A percentile compares a stretch with the other conserved stretches of the same genome.
These are phyloP conservation scores for Moesziomyces parantarcticus DNA, from an alignment of 1,284 basidiomycete genomes.

Conservation along the genomic window DNA sequence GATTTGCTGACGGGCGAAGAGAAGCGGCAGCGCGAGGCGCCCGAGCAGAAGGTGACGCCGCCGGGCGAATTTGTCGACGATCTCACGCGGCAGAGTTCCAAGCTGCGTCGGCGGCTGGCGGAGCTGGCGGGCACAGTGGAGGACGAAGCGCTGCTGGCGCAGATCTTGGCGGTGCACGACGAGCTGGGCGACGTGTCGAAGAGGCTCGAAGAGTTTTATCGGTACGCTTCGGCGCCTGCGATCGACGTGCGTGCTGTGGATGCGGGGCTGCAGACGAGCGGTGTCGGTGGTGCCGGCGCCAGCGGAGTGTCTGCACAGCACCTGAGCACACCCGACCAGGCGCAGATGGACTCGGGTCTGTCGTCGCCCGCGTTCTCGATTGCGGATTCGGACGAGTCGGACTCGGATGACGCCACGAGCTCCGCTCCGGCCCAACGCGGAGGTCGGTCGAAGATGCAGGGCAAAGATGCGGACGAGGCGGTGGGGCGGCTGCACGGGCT, in stretches of 20 bases:
- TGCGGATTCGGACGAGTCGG: conserved; percentile 55
- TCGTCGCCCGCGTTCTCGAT: conserved; percentile 58
- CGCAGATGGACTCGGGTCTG: conserved; percentile 30
- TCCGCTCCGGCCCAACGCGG: not conserved
- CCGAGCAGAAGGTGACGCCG: conserved; percentile 24
- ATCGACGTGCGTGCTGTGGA: conserved; percentile 10
- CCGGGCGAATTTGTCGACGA: conserved; percentile 53
- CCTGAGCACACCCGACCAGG: conserved; percentile 24
- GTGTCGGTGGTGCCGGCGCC: not conserved
- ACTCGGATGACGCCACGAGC: conserved; percentile 14
- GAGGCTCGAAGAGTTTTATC: conserved; percentile 42
- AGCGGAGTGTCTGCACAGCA: conserved; percentile 6
- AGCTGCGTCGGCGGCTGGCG: conserved; percentile 28
- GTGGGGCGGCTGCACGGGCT: conserved; percentile 20
- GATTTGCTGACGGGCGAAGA: conserved; percentile 52
- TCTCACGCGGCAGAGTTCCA: conserved; percentile 44
- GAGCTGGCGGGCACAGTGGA: conserved; percentile 28
- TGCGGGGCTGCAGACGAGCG: not conserved
- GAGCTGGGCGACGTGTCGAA: conserved; percentile 46
- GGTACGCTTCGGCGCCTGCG: conserved; percentile 13
- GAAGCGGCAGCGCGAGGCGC: conserved; percentile 35
- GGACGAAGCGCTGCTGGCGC: conserved; percentile 29
- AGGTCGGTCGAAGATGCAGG: too few species aligned
- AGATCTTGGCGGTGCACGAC: conserved; percentile 49
- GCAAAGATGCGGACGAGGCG: not conserved